Conservation (phyloP, 164 flowering plant species). For the Santalum album region DNA sequence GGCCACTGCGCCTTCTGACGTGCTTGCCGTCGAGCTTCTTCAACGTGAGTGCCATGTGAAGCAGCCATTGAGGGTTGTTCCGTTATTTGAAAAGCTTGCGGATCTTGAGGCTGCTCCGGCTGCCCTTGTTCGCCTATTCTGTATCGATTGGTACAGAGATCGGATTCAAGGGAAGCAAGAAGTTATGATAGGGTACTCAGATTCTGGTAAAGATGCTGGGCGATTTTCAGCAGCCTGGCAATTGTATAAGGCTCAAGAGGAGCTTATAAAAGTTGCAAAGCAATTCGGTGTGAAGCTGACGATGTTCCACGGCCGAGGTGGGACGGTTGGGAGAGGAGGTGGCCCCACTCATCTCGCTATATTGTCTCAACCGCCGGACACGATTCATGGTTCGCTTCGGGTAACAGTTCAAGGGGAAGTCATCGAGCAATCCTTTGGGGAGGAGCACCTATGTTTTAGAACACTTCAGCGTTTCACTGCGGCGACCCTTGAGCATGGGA, state of each 20-base stretch:
- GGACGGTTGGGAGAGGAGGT: conserved; percentile 99
- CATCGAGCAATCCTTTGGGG: conserved; percentile 97
- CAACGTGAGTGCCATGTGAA: conserved; percentile 93
- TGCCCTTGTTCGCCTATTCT: conserved; percentile 82
- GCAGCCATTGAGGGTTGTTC: conserved; percentile 83
- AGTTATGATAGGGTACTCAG: conserved; percentile 99
- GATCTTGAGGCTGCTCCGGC: conserved; percentile 98
- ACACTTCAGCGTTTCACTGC: conserved; percentile 95
- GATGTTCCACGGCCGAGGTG: conserved; percentile 99
- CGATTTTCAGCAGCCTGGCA: conserved; percentile 97
- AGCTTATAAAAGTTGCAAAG: conserved; percentile 88
- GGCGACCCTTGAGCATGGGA: conserved; percentile 98
- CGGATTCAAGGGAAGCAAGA: conserved; percentile 93
- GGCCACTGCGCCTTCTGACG: conserved; percentile 97
- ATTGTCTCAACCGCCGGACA: conserved; percentile 97
- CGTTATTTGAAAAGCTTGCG: conserved; percentile 91
- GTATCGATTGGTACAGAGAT: conserved; percentile 83
- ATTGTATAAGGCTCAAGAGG: conserved; percentile 94
- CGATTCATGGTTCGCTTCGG: conserved; percentile 89
- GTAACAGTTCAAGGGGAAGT: conserved; percentile 99
- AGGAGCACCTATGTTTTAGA: conserved; percentile 94
- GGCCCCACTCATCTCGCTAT: conserved; percentile 99
- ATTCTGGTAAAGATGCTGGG: conserved; percentile 99
- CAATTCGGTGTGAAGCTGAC: conserved; percentile 82
- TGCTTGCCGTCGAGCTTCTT: conserved; percentile 91